Evolutionary conservation across 1,284 basidiomycete species (phyloP).

Genomic region (Ceratobasidium sp.): DNA sequence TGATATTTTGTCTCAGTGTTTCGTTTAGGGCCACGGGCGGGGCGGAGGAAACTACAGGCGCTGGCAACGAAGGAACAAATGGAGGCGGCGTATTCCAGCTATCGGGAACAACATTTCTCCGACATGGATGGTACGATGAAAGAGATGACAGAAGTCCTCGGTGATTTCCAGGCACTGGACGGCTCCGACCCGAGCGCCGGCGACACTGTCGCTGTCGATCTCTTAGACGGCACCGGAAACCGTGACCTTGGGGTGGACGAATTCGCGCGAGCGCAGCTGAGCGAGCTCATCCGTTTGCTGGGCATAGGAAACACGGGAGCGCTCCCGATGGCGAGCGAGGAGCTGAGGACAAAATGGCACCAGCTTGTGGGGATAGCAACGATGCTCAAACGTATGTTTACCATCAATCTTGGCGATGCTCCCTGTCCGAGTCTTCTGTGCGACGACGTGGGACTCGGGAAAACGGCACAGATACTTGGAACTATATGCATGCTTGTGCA

Average conservation of each 20-base stretch:
- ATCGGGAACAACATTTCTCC: slow-evolving; percentile 15
- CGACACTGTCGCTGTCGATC: background rate
- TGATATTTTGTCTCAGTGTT: background rate
- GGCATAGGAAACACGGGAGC: background rate
- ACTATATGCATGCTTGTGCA: slow-evolving; percentile 12
- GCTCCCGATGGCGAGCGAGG: background rate
- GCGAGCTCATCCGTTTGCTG: slow-evolving; percentile 16
- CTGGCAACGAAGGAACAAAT: slow-evolving; percentile 16
- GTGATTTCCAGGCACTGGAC: background rate
- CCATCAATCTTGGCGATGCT: background rate
- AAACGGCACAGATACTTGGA: slow-evolving; percentile 27
- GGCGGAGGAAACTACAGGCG: background rate
- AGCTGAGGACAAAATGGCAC: slow-evolving; percentile 16
- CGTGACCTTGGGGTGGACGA: slow-evolving; percentile 19
- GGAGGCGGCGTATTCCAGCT: background rate
- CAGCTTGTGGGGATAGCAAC: slow-evolving; percentile 2
- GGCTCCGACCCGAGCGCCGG: background rate
- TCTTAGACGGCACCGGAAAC: background rate
- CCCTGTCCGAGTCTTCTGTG: slow-evolving; percentile 20
- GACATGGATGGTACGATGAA: background rate
- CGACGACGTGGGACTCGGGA: slow-evolving; percentile 34
- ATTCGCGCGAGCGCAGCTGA: background rate
- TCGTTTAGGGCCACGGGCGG: background rate
- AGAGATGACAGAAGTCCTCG: background rate
- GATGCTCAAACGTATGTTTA: slow-evolving; percentile 17